Evolutionary conservation across 2,329 filamentous ascomycete species (phyloP).

Genomic region (Annulohypoxylon truncatum): DNA sequence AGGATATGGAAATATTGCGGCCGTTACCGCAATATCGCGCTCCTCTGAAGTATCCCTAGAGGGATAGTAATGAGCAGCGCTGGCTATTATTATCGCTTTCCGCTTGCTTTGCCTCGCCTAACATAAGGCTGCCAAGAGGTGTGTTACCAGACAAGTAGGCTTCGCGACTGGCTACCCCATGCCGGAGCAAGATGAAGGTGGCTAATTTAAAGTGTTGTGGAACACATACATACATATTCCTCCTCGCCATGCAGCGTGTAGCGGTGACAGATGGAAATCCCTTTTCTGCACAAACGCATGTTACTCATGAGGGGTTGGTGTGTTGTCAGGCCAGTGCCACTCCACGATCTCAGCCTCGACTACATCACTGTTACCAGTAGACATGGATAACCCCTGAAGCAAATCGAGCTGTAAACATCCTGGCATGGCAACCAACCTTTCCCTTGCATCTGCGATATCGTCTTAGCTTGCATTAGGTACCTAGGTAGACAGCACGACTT

Average conservation of each 20-base stretch:
- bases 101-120: conserved; percentile 10
- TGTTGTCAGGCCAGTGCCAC: conserved; percentile 35
- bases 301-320: conserved; percentile 42
- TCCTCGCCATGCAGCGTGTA: conserved; percentile 23
- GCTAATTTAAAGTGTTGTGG: conserved; percentile 16
- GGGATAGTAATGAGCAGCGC: background rate
- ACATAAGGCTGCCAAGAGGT: conserved; percentile 8
- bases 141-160: conserved; percentile 8
- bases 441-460: conserved; percentile 40
- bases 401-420: conserved; percentile 31
- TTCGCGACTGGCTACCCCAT: conserved; percentile 22
- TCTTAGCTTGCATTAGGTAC: conserved; percentile 41
- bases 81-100: background rate
- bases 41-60: background rate
- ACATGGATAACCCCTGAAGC: conserved; percentile 35
- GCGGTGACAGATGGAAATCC: conserved; percentile 29
- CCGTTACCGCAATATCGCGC: conserved; percentile 15
- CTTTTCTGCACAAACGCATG: conserved; percentile 17
- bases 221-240: conserved; percentile 6
- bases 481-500: conserved; percentile 28
- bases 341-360: conserved; percentile 40
- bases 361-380: conserved; percentile 39
- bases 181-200: conserved; percentile 24
- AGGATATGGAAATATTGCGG: conserved; percentile 23
- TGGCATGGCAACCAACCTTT: conserved; percentile 35